Evolutionary conservation across 768 basidiomycete genomes (phyloP).

Genomic region (Serendipita sp.): DNA sequence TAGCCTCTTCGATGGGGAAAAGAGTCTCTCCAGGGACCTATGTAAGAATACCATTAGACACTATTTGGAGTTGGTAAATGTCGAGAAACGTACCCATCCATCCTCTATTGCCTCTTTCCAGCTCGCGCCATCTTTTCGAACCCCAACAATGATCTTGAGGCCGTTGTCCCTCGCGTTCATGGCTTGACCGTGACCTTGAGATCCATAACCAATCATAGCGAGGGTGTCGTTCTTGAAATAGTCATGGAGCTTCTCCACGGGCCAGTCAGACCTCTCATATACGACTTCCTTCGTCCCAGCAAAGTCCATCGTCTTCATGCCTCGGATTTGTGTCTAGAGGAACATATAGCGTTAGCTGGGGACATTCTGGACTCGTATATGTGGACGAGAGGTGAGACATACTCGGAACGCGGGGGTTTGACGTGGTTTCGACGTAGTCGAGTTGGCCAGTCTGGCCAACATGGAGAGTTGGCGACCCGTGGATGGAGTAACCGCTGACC

Average conservation of each 20-base stretch:
- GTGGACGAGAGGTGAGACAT: background rate
- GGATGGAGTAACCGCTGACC: background rate
- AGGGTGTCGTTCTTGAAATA: slow-evolving; percentile 99
- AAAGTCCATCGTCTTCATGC: slow-evolving; percentile 91
- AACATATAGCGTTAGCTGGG: slow-evolving; percentile 9
- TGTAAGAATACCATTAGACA: background rate
- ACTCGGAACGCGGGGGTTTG: background rate
- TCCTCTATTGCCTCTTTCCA: slow-evolving; percentile 94
- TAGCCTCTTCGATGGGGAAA: slow-evolving; percentile 97
- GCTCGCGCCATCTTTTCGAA: slow-evolving; percentile 89
- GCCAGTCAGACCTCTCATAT: slow-evolving; percentile 96
- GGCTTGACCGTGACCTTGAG: slow-evolving; percentile 96
- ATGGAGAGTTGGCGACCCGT: background rate
- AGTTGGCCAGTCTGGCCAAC: background rate
- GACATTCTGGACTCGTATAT: background rate
- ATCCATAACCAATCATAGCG: slow-evolving; percentile 97
- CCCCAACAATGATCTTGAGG: slow-evolving; percentile 95
- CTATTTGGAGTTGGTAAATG: background rate
- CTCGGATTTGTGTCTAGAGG: slow-evolving; percentile 32
- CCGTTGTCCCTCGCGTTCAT: slow-evolving; percentile 99
- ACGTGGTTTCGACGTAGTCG: background rate
- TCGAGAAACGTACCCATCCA: slow-evolving; percentile 62
- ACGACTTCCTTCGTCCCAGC: slow-evolving; percentile 86
- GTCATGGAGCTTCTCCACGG: slow-evolving; percentile 90
- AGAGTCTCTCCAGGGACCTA: slow-evolving; percentile 92